Conservation (phyloP, 768 basidiomycete genomes). For the Mycena olivaceomarginata region DNA sequence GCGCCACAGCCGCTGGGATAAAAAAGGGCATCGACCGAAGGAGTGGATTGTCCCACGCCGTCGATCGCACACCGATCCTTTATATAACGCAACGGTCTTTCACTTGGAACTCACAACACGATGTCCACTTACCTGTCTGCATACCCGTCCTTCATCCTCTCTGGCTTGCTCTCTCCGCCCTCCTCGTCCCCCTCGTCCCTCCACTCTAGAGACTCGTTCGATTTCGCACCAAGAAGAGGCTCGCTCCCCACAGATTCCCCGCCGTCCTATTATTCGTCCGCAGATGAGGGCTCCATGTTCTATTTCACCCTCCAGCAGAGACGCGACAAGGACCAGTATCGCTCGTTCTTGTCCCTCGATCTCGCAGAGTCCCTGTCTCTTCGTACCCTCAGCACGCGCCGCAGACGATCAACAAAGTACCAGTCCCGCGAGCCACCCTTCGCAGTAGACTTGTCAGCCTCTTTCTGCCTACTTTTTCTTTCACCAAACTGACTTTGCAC, state of each 20-base stretch:
- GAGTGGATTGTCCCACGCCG: too few species aligned
- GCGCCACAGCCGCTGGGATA: too few species aligned
- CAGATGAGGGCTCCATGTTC: constrained; percentile 52
- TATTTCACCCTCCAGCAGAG: constrained; percentile 60
- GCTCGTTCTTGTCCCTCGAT: constrained; percentile 72
- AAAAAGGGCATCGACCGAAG: too few species aligned
- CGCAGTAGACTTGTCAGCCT: constrained; percentile 30
- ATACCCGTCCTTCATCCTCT: constrained; percentile 58
- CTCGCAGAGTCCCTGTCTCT: constrained; percentile 61
- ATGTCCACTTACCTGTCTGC: background rate
- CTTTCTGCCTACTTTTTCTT: background rate
- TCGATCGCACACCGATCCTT: too few species aligned
- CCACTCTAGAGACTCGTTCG: constrained; percentile 31
- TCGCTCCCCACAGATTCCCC: constrained; percentile 45
- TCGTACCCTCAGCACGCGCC: constrained; percentile 53
- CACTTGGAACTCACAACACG: too few species aligned
- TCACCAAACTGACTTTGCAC: background rate
- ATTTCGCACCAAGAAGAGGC: constrained; percentile 39
- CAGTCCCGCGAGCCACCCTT: constrained; percentile 31
- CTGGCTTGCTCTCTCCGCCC: constrained; percentile 60
- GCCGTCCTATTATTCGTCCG: constrained; percentile 28
- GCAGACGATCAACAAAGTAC: constrained; percentile 47
- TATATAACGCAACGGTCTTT: too few species aligned
- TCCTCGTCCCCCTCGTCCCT: constrained; percentile 34
- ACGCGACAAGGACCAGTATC: constrained; percentile 53